phyloP scores from a whole-genome alignment of 129 eudicot genomes.

The Oenanthe sinensis region DNA sequence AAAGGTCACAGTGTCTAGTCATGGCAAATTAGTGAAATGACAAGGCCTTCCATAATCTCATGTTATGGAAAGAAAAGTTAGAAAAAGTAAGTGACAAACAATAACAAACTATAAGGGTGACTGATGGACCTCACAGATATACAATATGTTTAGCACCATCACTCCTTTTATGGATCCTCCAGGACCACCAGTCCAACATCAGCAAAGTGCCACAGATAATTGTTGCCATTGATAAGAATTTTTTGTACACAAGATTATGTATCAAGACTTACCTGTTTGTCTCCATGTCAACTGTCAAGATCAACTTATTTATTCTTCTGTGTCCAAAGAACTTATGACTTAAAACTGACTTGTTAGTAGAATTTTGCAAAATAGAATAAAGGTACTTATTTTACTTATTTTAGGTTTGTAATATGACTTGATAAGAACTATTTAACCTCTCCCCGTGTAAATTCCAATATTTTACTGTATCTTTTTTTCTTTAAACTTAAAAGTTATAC shows the following conservation, averaged over 20 bases:
- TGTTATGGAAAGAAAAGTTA: background rate
- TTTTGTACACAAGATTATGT: background rate
- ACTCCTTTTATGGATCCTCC: slow-evolving; percentile 10
- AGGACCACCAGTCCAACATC: slow-evolving; percentile 19
- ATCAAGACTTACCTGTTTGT: background rate
- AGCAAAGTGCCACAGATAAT: background rate
- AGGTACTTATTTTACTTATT: background rate
- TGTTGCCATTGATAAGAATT: background rate
- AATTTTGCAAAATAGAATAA: background rate
- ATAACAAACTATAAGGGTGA: slow-evolving; percentile 19
- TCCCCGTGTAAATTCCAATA: background rate
- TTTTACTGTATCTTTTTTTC: background rate
- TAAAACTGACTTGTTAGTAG: background rate
- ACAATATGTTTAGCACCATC: slow-evolving; percentile 10
- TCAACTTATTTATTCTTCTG: background rate
- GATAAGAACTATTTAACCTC: background rate
- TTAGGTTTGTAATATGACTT: background rate
- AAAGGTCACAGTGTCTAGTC: background rate
- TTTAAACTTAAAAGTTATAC: background rate
- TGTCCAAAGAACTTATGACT: background rate
- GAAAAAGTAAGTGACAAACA: slow-evolving; percentile 24
- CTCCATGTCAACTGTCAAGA: background rate
- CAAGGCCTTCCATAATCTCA: slow-evolving; percentile 21
- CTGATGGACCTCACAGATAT: slow-evolving; percentile 13
- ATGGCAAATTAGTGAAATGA: slow-evolving; percentile 10